A percentile compares a stretch with the other conserved stretches of the same genome.
phyloP scores from a whole-genome alignment of 305 asterid genomes.

The Ruellia speciosa region DNA sequence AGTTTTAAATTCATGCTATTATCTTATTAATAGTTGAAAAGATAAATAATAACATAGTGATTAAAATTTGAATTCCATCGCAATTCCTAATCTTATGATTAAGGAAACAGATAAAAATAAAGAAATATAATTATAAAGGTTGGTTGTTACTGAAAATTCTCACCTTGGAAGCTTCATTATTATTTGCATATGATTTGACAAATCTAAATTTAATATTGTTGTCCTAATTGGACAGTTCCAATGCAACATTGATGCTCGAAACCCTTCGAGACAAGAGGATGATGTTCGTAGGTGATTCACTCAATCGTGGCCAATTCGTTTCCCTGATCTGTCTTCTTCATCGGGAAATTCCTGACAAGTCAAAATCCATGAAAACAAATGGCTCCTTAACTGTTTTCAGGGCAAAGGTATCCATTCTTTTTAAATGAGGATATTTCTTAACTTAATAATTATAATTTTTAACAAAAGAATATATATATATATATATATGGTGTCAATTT shows the following conservation, averaged over 20 bases:
- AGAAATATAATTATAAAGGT: too few relatives aligned
- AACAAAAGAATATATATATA: background rate
- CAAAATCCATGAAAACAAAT: conserved; percentile 48
- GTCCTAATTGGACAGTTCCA: conserved; percentile 40
- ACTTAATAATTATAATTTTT: too few relatives aligned
- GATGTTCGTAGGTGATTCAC: conserved; percentile 82
- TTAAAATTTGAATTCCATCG: too few relatives aligned
- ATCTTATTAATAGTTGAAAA: too few relatives aligned
- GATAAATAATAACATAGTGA: too few relatives aligned
- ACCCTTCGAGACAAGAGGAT: conserved; percentile 63
- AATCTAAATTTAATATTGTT: background rate
- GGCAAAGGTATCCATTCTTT: conserved; percentile 42
- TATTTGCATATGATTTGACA: too few relatives aligned
- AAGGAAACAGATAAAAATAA: too few relatives aligned
- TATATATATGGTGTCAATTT: background rate
- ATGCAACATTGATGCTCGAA: conserved; percentile 63
- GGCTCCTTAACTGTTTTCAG: conserved; percentile 54
- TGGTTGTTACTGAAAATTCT: too few relatives aligned
- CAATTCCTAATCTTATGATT: too few relatives aligned
- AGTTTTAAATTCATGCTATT: too few relatives aligned
- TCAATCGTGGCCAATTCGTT: conserved; percentile 69
- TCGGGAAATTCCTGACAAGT: conserved; percentile 36
- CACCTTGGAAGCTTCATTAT: too few relatives aligned
- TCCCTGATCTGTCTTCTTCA: conserved; percentile 81
- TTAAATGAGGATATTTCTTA: too few relatives aligned